phyloP scores from a whole-genome alignment of 2,329 filamentous ascomycete genomes.

The Botrytis hyacinthi region DNA sequence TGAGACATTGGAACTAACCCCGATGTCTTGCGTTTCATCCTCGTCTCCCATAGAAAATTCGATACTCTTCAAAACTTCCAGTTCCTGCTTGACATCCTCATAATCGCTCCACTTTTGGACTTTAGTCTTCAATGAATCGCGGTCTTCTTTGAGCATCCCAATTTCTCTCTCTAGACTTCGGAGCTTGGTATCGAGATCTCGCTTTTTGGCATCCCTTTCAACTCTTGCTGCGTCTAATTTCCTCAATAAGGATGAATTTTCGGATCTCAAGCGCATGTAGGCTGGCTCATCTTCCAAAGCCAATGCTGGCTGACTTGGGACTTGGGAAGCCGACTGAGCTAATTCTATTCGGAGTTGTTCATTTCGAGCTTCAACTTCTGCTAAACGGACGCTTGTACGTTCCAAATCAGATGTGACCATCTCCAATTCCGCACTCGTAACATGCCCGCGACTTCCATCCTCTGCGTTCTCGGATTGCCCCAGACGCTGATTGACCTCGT shows the following conservation, averaged over 20 bases:
- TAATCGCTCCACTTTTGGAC: conserved; percentile 91
- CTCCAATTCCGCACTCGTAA: conserved; percentile 86
- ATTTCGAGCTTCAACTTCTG: conserved; percentile 90
- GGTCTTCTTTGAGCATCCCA: conserved; percentile 71
- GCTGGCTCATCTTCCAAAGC: conserved; percentile 83
- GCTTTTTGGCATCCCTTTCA: conserved; percentile 78
- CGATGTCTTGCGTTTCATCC: conserved; percentile 55
- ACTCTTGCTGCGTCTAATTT: conserved; percentile 81
- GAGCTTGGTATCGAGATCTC: conserved; percentile 71
- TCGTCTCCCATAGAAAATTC: conserved; percentile 92
- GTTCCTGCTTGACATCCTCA: conserved; percentile 91
- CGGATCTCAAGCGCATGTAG: conserved; percentile 83
- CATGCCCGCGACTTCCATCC: conserved; percentile 57
- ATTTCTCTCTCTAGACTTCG: conserved; percentile 79
- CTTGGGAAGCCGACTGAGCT: conserved; percentile 78
- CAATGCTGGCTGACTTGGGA: conserved; percentile 57
- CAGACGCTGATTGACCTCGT: conserved; percentile 90
- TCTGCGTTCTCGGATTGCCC: conserved; percentile 68
- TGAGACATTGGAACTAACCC: conserved; percentile 34
- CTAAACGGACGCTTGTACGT: conserved; percentile 79
- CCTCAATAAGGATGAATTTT: conserved; percentile 87
- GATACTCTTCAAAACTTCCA: conserved; percentile 96
- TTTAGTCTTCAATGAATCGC: conserved; percentile 75
- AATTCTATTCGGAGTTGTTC: conserved; percentile 89
- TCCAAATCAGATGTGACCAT: conserved; percentile 91